phyloP scores from a whole-genome alignment of 208 protist genomes.

The Wallacemonas sp. region DNA sequence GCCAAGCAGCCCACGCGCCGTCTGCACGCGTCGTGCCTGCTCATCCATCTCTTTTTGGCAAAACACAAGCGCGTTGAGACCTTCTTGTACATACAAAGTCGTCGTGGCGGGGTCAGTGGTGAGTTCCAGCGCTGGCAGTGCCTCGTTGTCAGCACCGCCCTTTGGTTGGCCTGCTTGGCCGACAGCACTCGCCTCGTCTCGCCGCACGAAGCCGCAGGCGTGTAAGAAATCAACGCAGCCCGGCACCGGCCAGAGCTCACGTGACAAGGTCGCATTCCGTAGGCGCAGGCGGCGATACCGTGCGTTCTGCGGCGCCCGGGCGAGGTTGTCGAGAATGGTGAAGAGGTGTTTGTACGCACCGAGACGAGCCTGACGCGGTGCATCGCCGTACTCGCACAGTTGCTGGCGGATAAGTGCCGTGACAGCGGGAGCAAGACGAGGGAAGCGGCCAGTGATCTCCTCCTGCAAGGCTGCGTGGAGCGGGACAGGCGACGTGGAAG shows the following conservation, averaged over 20 bases:
- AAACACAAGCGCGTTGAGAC: neutral
- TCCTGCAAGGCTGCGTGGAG: neutral
- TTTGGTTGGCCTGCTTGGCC: too few species aligned
- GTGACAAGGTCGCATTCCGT: conserved; percentile 33
- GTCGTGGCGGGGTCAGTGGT: neutral
- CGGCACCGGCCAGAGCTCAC: conserved; percentile 51
- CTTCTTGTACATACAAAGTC: neutral
- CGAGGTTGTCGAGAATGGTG: conserved; percentile 51
- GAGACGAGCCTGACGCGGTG: conserved; percentile 19
- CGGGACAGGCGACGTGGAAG: too few species aligned
- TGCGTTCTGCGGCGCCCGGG: conserved; percentile 30
- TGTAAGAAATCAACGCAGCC: conserved; percentile 35
- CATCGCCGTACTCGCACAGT: conserved; percentile 12
- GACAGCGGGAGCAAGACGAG: neutral
- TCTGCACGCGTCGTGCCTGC: conserved; percentile 21
- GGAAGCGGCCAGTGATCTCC: neutral
- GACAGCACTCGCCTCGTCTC: neutral
- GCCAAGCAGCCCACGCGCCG: neutral
- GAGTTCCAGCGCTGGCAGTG: neutral
- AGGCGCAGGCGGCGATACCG: conserved; percentile 59
- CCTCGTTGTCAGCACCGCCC: too few species aligned
- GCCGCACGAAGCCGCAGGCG: conserved; percentile 40
- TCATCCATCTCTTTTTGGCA: conserved; percentile 5
- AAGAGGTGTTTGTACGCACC: conserved; percentile 41
- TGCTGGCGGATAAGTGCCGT: neutral